Conservation (phyloP, 352 stramenopile species). For the Phytophthora colocasiae region DNA sequence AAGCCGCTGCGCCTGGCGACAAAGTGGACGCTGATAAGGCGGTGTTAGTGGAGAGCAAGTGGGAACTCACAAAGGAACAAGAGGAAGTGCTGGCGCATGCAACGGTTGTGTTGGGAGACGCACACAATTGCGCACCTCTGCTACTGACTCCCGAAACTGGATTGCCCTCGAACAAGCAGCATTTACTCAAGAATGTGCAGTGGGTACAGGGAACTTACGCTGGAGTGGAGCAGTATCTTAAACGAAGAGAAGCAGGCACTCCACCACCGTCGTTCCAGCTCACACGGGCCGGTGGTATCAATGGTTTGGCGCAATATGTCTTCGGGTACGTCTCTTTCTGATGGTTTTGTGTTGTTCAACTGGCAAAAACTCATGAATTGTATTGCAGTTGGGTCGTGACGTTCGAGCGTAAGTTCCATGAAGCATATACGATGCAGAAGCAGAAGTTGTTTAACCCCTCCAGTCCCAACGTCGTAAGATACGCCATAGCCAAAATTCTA, state of each 20-base stretch:
- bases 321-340: slow-evolving; percentile 43
- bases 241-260: slow-evolving; percentile 20
- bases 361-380: background rate
- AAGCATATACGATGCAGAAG: slow-evolving; percentile 49
- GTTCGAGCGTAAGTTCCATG: slow-evolving; percentile 69
- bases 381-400: slow-evolving; percentile 58
- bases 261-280: slow-evolving; percentile 43
- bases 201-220: slow-evolving; percentile 77
- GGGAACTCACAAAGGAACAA: slow-evolving; percentile 46
- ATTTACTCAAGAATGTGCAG: slow-evolving; percentile 48
- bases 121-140: slow-evolving; percentile 49
- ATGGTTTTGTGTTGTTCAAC: no score
- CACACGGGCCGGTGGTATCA: slow-evolving; percentile 66
- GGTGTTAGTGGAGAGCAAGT: slow-evolving; percentile 23
- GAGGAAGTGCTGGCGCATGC: slow-evolving; percentile 47
- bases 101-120: slow-evolving; percentile 58
- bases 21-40: slow-evolving; percentile 3
- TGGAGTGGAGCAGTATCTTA: slow-evolving; percentile 61
- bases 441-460: slow-evolving; percentile 51
- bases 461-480: no score
- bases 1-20: slow-evolving; percentile 23
- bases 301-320: slow-evolving; percentile 75
- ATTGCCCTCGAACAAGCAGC: slow-evolving; percentile 33
- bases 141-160: slow-evolving; percentile 36
- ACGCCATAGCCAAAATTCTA: no score